Percentiles rank a stretch among this genome's conserved stretches.
Conservation (phyloP, 176 grass and related monocot genomes). For the Phoenix dactylifera region DNA sequence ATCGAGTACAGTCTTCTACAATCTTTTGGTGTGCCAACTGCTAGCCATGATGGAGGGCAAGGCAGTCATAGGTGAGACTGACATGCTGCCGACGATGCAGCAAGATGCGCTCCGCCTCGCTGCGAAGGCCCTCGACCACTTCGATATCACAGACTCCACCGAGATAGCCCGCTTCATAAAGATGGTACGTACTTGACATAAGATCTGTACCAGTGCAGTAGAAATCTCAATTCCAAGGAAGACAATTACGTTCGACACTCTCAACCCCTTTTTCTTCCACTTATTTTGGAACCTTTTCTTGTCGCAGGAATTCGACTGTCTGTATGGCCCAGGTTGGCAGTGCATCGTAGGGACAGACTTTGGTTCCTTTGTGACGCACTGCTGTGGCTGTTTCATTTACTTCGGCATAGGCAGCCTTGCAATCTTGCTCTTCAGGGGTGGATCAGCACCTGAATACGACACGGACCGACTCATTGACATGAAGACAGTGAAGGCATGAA, state of each 20-base stretch:
- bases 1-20: no score
- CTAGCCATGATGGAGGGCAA: no score
- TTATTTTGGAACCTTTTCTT: neutral
- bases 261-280: neutral
- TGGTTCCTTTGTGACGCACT: constrained; percentile 52
- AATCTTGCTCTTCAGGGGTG: constrained; percentile 50
- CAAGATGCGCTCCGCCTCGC: no score
- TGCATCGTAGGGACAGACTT: constrained; percentile 56
- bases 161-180: constrained; percentile 51
- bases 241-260: neutral
- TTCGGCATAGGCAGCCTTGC: constrained; percentile 50
- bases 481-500: constrained; percentile 19
- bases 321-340: constrained; percentile 38
- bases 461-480: neutral
- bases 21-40: no score
- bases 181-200: constrained; percentile 19
- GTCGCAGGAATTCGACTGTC: constrained; percentile 37
- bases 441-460: neutral
- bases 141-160: constrained; percentile 16
- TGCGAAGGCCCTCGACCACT: no score
- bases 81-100: no score
- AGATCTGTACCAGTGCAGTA: no score
- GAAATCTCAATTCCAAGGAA: neutral
- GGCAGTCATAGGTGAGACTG: no score
- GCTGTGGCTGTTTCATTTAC: constrained; percentile 52